Conservation (phyloP, 2,329 filamentous ascomycete species). For the Achaetomium macrosporum region DNA sequence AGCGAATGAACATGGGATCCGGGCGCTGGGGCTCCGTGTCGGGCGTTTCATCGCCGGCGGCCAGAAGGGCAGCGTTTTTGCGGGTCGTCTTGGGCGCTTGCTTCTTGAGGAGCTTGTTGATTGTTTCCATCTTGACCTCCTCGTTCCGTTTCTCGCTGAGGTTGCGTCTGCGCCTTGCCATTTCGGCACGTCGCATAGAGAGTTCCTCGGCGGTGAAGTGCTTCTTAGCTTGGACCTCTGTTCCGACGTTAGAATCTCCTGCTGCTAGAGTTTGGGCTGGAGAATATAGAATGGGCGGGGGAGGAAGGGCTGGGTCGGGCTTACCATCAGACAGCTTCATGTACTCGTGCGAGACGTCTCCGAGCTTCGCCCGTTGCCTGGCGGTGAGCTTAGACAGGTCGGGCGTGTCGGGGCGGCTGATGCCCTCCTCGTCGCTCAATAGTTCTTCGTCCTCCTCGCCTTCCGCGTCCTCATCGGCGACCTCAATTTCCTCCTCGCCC, state of each 20-base stretch:
- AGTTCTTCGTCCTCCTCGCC: conserved; percentile 33
- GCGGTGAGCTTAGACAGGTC: conserved; percentile 57
- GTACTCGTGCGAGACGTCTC: conserved; percentile 48
- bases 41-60: conserved; percentile 43
- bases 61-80: conserved; percentile 39
- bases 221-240: conserved; percentile 61
- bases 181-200: conserved; percentile 56
- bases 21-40: conserved; percentile 45
- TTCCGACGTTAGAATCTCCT: conserved; percentile 6
- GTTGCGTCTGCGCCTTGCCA: conserved; percentile 56
- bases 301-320: conserved; percentile 19
- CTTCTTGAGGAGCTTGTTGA: conserved; percentile 84
- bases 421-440: conserved; percentile 31
- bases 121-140: conserved; percentile 76
- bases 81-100: conserved; percentile 70
- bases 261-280: neutral
- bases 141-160: conserved; percentile 60
- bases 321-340: conserved; percentile 57
- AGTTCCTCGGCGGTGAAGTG: conserved; percentile 56
- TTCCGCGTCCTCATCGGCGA: conserved; percentile 32
- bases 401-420: conserved; percentile 44
- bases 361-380: conserved; percentile 54
- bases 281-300: neutral
- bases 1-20: conserved; percentile 60
- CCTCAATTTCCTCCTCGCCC: conserved; percentile 35